Evolutionary conservation across 192 early-diverging fungal species (phyloP).

Genomic region (Lobulomyces angularis): DNA sequence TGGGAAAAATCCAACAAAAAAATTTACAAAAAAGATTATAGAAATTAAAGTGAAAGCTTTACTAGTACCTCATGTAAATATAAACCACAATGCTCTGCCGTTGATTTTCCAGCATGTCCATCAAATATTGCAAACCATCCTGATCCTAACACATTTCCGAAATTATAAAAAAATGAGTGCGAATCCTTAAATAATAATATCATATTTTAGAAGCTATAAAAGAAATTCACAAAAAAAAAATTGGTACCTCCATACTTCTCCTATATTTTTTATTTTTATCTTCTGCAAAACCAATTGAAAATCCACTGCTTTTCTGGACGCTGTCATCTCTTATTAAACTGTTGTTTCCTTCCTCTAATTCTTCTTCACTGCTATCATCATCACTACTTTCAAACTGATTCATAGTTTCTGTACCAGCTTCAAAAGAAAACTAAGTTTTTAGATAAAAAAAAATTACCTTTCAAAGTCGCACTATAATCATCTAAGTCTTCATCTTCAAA

Average conservation of each 20-base stretch:
- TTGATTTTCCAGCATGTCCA: conserved; percentile 89
- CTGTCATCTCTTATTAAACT: no score
- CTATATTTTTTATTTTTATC: conserved; percentile 83
- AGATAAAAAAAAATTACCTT: no score
- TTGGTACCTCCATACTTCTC: conserved; percentile 78
- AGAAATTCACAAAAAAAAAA: conserved; percentile 3
- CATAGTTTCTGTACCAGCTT: no score
- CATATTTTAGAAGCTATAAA: conserved; percentile 13
- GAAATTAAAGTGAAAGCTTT: conserved; percentile 1
- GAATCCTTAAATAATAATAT: conserved; percentile 51
- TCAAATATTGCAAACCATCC: conserved; percentile 93
- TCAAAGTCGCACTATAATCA: no score
- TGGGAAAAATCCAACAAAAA: no score
- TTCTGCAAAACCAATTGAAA: conserved; percentile 60
- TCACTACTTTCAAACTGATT: no score
- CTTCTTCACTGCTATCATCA: no score
- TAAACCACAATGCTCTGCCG: conserved; percentile 90
- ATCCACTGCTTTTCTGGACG: no score
- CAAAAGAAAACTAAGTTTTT: no score
- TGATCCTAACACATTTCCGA: conserved; percentile 59
- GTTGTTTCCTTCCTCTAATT: no score
- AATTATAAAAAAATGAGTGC: conserved; percentile 74
- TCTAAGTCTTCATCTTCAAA: no score
- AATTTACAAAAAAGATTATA: conserved; percentile 4
- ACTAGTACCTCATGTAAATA: conserved; percentile 62